Evolutionary conservation across 2,329 filamentous ascomycete species (phyloP).

Genomic region (Paraphoma sp.): DNA sequence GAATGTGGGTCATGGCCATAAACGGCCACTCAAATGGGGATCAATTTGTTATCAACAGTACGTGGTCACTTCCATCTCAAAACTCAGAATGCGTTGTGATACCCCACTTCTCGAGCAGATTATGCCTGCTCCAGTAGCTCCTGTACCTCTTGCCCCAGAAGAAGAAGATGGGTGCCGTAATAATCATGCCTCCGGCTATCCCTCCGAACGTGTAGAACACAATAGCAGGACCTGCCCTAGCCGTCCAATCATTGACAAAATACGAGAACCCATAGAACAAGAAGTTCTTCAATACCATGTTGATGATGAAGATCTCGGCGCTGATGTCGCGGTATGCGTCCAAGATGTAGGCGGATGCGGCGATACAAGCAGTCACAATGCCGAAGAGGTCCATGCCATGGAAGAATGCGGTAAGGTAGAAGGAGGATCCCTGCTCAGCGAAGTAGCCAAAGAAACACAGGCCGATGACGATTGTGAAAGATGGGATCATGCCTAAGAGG

Average conservation of each 20-base stretch:
- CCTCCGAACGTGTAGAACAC: slow-evolving; percentile 51
- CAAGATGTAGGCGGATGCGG: slow-evolving; percentile 46
- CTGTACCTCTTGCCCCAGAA: slow-evolving; percentile 45
- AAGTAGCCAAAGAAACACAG: slow-evolving; percentile 50
- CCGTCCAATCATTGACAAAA: slow-evolving; percentile 54
- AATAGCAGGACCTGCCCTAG: slow-evolving; percentile 38
- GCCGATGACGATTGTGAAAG: slow-evolving; percentile 43
- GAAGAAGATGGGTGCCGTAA: slow-evolving; percentile 41
- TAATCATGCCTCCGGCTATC: slow-evolving; percentile 25
- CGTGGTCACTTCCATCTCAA: slow-evolving; percentile 7
- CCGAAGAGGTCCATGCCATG: slow-evolving; percentile 45
- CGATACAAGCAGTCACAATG: slow-evolving; percentile 40
- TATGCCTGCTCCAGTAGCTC: slow-evolving; percentile 44
- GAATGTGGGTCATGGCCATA: too few species aligned
- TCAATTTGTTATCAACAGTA: neutral
- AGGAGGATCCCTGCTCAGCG: slow-evolving; percentile 25
- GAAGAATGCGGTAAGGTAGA: slow-evolving; percentile 42
- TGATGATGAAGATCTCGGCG: slow-evolving; percentile 53
- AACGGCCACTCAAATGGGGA: too few species aligned
- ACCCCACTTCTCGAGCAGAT: slow-evolving; percentile 41
- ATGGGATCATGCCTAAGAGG: slow-evolving; percentile 45
- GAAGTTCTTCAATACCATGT: slow-evolving; percentile 55
- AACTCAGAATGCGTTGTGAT: slow-evolving; percentile 43
- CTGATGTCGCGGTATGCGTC: slow-evolving; percentile 51
- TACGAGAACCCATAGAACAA: slow-evolving; percentile 53